Evolutionary conservation across 495 filamentous ascomycete species (phyloP).

Genomic region (Peziza echinospora): DNA sequence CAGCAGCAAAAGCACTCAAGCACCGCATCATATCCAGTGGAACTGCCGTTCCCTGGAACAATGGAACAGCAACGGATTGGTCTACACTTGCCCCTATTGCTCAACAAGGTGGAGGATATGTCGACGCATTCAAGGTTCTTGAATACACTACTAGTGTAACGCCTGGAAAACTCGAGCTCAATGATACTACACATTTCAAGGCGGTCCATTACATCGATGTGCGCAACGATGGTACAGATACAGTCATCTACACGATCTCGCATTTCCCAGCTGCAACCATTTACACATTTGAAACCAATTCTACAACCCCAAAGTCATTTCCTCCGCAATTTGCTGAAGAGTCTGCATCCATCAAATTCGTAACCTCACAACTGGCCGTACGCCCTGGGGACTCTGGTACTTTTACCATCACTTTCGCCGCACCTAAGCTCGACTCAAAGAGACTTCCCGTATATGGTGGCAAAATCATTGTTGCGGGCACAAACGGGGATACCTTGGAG

Average conservation of each 20-base stretch:
- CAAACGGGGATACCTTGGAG: slow-evolving; percentile 27
- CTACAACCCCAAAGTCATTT: slow-evolving; percentile 5
- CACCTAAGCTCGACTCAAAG: slow-evolving; percentile 23
- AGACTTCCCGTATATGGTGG: slow-evolving; percentile 32
- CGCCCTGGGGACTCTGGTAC: slow-evolving; percentile 22
- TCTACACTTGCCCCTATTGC: slow-evolving; percentile 29
- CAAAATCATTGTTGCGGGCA: slow-evolving; percentile 29
- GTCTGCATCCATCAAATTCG: slow-evolving; percentile 14
- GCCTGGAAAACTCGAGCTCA: slow-evolving; percentile 33
- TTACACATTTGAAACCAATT: slow-evolving; percentile 14
- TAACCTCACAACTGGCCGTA: slow-evolving; percentile 9
- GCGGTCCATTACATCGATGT: slow-evolving; percentile 28
- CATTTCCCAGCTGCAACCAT: slow-evolving; percentile 16
- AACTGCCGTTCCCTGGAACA: slow-evolving; percentile 26
- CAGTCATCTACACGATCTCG: slow-evolving; percentile 27
- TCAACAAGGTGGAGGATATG: slow-evolving; percentile 35
- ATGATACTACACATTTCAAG: slow-evolving; percentile 34
- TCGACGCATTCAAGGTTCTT: slow-evolving; percentile 36
- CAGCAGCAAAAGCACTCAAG: slow-evolving; percentile 22
- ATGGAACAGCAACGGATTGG: slow-evolving; percentile 21
- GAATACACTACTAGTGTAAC: slow-evolving; percentile 30
- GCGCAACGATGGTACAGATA: slow-evolving; percentile 27
- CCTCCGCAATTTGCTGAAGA: slow-evolving; percentile 13
- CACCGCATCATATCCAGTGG: slow-evolving; percentile 22
- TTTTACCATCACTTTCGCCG: slow-evolving; percentile 24